Evolutionary conservation across 179 eudicot species (phyloP), one percentile per base, ranked within the genome.

Genomic region (Spergularia azorica): DNA sequence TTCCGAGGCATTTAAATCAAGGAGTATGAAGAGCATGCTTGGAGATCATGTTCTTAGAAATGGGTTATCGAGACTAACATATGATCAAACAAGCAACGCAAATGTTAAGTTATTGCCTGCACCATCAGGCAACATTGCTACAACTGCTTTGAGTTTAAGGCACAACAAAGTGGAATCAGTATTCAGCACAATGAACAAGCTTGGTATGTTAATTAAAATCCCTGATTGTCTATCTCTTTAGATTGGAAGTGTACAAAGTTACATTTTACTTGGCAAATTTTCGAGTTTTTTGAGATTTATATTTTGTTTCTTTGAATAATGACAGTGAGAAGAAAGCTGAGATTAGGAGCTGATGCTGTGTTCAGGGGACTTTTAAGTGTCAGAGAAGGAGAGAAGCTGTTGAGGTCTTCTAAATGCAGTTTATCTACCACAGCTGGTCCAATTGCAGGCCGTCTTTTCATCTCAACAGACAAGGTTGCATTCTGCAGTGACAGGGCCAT

Each of bases 401-500:
- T 81, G 48, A 79, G 78, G 61, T 79, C 85, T 67, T 79, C 81
- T 17, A 77, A 63, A 56, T 86, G 87, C 76, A 70, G 77, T 61
- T 67, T 83, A 46, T 86, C 41, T 7, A 83, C 87, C 13, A 83
- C 87, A 0, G 83, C 82, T 2, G 89, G 87, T 14, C 83, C 87
- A 0, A 79, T 83, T 2, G 57, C 82, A 38, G 84, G 89, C 51
- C 77, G 80, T 17, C 74, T 83, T 54, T 86, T 86, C 70, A 73
- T 86, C 51, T 81, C 89, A 10, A 79, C 82, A 0, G 83, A 86
- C 13, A 86, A 78, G 68, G 39, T 86, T 16, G 89, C 89, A n/a
- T 83, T 86, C 41, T 80, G 82, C 79, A 83, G 88, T 50, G 80
- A 85, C 58, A 74, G 70, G 60, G 21, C 84, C 2, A 78, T 84